Percentiles rank a stretch among this genome's conserved stretches.
phyloP scores from a whole-genome alignment of 345 rosid species.

The Physaria fendleri region DNA sequence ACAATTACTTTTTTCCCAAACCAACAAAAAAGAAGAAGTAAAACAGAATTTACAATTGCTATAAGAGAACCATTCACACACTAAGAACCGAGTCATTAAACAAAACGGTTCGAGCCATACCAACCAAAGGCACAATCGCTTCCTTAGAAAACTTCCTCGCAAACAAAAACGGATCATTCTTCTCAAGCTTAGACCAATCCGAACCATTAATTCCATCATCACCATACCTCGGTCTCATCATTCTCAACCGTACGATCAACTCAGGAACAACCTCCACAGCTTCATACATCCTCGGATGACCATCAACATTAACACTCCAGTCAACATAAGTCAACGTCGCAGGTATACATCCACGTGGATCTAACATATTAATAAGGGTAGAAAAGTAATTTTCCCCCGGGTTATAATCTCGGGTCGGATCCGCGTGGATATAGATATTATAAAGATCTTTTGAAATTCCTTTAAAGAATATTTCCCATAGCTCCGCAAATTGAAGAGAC shows the following conservation, averaged over 20 bases:
- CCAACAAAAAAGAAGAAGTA: background rate
- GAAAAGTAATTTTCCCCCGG: conserved; percentile 66
- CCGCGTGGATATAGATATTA: conserved; percentile 69
- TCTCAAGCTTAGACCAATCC: conserved; percentile 22
- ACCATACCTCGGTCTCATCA: conserved; percentile 45
- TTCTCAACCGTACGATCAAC: conserved; percentile 39
- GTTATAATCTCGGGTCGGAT: conserved; percentile 42
- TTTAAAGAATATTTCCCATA: conserved; percentile 63
- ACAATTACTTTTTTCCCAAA: conserved; percentile 3
- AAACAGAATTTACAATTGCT: conserved; percentile 34
- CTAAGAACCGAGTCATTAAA: conserved; percentile 49
- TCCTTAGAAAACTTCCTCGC: conserved; percentile 59
- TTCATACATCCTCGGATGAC: conserved; percentile 63
- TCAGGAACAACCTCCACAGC: conserved; percentile 47
- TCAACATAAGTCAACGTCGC: conserved; percentile 81
- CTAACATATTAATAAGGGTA: conserved; percentile 56
- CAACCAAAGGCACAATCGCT: conserved; percentile 36
- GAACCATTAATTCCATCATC: conserved; percentile 41
- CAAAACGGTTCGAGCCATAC: conserved; percentile 41
- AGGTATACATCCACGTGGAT: conserved; percentile 48
- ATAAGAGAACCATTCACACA: background rate
- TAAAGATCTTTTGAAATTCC: conserved; percentile 30
- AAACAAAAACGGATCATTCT: conserved; percentile 50
- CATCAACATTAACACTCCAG: conserved; percentile 43
- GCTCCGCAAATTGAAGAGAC: conserved; percentile 58